These are phyloP conservation scores for Thielaviopsis euricoi DNA, from an alignment of 2,329 filamentous ascomycete species.

Conservation along the genomic window DNA sequence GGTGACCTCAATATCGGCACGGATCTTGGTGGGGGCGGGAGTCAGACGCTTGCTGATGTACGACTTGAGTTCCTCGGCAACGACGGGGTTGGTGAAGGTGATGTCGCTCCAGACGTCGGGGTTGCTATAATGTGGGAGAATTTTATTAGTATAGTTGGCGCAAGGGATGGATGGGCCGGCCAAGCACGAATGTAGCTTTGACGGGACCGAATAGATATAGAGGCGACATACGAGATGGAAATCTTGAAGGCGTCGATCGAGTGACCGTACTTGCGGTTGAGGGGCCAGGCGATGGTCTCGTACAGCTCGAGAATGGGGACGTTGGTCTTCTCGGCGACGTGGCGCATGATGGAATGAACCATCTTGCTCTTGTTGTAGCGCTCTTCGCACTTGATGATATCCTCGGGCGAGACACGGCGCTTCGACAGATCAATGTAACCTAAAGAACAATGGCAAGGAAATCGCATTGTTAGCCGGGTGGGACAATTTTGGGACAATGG, in stretches of 20 bases:
- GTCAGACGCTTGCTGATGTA: constrained; percentile 97
- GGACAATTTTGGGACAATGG: neutral
- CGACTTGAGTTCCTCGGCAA: constrained; percentile 75
- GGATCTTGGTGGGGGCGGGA: constrained; percentile 96
- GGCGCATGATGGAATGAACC: constrained; percentile 96
- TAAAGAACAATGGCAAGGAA: constrained; percentile 12
- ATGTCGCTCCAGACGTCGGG: constrained; percentile 92
- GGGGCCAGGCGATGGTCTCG: constrained; percentile 85
- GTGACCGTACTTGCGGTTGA: constrained; percentile 96
- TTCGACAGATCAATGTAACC: constrained; percentile 97
- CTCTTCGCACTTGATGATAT: constrained; percentile 97
- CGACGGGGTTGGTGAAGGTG: constrained; percentile 68
- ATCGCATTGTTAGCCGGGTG: neutral
- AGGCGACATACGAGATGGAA: constrained; percentile 65
- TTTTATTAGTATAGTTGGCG: neutral
- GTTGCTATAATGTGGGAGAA: constrained; percentile 40
- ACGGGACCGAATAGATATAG: neutral
- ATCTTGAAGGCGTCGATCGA: constrained; percentile 97
- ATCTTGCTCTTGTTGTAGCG: constrained; percentile 99
- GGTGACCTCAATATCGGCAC: constrained; percentile 91
- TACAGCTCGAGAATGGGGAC: constrained; percentile 91
- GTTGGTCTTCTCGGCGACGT: constrained; percentile 93
- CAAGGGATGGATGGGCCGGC: neutral
- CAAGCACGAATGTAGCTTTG: neutral
- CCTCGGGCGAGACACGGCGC: constrained; percentile 91